Conservation (phyloP, 331 rosid genomes). For the Malus hybrid region DNA sequence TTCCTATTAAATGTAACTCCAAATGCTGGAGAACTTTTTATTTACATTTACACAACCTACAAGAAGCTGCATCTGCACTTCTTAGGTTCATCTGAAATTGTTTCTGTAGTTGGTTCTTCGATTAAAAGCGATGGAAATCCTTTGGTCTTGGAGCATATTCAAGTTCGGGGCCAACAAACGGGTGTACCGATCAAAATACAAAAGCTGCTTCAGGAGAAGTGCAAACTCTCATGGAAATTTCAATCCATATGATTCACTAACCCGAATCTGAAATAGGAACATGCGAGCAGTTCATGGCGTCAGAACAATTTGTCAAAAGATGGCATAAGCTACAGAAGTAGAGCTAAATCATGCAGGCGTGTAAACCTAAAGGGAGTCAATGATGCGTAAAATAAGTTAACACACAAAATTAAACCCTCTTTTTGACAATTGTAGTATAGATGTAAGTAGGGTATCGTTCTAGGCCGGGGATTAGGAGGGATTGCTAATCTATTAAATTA, state of each 20-base stretch:
- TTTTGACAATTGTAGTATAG: no score
- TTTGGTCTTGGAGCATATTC: slow-evolving; percentile 95
- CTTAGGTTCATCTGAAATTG: slow-evolving; percentile 22
- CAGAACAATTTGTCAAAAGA: not conserved
- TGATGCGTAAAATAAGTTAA: no score
- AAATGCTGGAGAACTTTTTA: no score
- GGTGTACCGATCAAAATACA: slow-evolving; percentile 93
- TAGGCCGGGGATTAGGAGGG: no score
- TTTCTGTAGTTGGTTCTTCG: slow-evolving; percentile 47
- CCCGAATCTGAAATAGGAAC: slow-evolving; percentile 51
- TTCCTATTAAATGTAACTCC: no score
- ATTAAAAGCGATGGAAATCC: slow-evolving; percentile 70
- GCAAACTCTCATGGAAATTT: slow-evolving; percentile 94
- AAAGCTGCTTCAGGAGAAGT: slow-evolving; percentile 88
- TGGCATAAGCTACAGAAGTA: not conserved
- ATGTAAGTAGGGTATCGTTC: no score
- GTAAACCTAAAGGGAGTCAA: not conserved
- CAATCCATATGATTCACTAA: slow-evolving; percentile 89
- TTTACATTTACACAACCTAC: no score
- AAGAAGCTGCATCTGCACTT: slow-evolving; percentile 10
- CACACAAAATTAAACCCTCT: no score
- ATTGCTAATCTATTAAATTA: no score
- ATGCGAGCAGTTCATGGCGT: not conserved
- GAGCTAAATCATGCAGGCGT: not conserved
- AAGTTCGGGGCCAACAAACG: slow-evolving; percentile 79